These are phyloP conservation scores for Poa pratensis DNA, from an alignment of 176 grass and related monocot species.

Conservation along the genomic window DNA sequence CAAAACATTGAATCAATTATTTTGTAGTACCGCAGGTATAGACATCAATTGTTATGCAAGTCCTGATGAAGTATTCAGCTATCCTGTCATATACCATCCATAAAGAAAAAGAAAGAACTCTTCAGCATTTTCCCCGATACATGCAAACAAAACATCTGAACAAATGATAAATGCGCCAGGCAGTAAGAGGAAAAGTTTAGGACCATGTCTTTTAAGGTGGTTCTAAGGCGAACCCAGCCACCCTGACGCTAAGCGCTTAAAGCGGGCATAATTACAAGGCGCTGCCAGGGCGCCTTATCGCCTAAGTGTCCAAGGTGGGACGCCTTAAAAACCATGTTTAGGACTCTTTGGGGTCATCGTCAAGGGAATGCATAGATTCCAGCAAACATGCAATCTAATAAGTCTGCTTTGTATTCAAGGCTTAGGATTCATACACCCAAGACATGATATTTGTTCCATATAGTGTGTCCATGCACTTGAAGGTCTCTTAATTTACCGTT, in stretches of 20 bases:
- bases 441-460: constrained; percentile 2
- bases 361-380: constrained; percentile 18
- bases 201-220: too few species aligned
- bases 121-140: neutral
- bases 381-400: neutral
- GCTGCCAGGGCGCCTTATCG: too few species aligned
- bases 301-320: too few species aligned
- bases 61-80: constrained; percentile 3
- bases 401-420: neutral
- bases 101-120: neutral
- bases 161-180: constrained; percentile 10
- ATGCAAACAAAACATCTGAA: constrained; percentile 16
- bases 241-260: too few species aligned
- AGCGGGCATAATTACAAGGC: too few species aligned
- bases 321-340: neutral
- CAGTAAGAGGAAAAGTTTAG: neutral
- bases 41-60: constrained; percentile 27
- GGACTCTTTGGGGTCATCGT: neutral
- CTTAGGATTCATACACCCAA: constrained; percentile 28
- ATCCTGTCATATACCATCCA: neutral
- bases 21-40: neutral
- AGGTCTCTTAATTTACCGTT: constrained; percentile 20
- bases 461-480: neutral
- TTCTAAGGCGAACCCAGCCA: too few species aligned
- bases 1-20: constrained; percentile 24